These are phyloP conservation scores for Lasiosphaeriaceae sp. DNA, from an alignment of 495 filamentous ascomycete species.

Conservation along the genomic window DNA sequence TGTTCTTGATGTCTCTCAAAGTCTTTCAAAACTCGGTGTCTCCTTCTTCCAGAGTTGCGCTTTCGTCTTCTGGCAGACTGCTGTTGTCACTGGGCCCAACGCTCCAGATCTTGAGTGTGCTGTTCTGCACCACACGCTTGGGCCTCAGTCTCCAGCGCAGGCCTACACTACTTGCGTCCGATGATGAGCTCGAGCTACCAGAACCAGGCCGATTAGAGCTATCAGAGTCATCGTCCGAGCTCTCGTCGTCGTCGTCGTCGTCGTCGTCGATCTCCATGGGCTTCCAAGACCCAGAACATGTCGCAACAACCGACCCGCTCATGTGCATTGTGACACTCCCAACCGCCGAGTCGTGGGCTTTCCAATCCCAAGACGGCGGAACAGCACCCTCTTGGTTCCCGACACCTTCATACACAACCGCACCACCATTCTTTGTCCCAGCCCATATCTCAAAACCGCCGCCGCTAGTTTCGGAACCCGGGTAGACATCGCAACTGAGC, in stretches of 20 bases:
- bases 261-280: slow-evolving; percentile 27
- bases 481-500: slow-evolving; percentile 67
- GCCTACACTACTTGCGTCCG: neutral
- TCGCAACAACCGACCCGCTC: slow-evolving; percentile 65
- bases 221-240: neutral
- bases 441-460: slow-evolving; percentile 78
- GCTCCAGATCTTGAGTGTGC: slow-evolving; percentile 60
- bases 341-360: slow-evolving; percentile 54
- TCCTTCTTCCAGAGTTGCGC: neutral
- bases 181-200: slow-evolving; percentile 1
- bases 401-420: slow-evolving; percentile 70
- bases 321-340: slow-evolving; percentile 63
- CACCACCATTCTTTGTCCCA: slow-evolving; percentile 72
- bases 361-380: slow-evolving; percentile 55
- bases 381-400: slow-evolving; percentile 51
- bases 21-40: too few species aligned
- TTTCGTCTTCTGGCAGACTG: neutral
- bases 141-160: neutral
- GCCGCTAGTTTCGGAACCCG: slow-evolving; percentile 32
- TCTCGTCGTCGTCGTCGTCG: neutral
- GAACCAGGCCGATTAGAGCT: slow-evolving; percentile 3
- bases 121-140: slow-evolving; percentile 45
- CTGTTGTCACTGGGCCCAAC: slow-evolving; percentile 23
- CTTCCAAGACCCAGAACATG: slow-evolving; percentile 61
- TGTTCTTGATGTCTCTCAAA: too few species aligned